Base-by-base conservation (phyloP, 805 yeast species). In the Metschnikowia cubensis region DNA sequence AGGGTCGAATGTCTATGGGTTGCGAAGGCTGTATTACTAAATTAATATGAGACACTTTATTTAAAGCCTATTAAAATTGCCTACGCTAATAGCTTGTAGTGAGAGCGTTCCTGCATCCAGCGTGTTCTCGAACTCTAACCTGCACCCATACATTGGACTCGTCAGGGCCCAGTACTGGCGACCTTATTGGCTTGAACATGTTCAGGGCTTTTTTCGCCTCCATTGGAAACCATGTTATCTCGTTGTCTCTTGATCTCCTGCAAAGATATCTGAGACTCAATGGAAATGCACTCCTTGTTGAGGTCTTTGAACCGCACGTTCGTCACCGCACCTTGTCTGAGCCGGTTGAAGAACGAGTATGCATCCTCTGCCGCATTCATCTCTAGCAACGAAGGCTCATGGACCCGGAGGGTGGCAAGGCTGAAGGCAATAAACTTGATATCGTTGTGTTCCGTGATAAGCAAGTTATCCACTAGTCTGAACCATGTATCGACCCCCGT, bases 401-500 rank as follows among this genome's bases (percentile, higher is more conserved):
- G 68, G 8, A 66, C 51, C 50, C 69, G 68, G 50, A 76, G 68
- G 4, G 71, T 56, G 0, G 77, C 66, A 18, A 76, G 55, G 1
- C 70, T 65, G 18, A 65, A 53, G 42, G 65, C 59, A 22, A 69
- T 63, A 14, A 76, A 59, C 48, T 66, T 75, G 2, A 63, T 61
- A 41, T 67, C 73, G 14, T 72, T 59, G 59, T 76, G 69, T 4
- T 51, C 52, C 8, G 55, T 46, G 3, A 69, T 53, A 37, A 70
- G 54, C 43, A 81, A 58, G 17, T 73, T 67, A 58, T 81, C 85
- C 72, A 83, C 75, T 7, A 81, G 61, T 43, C 77, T 68, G 60
- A 79, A 76, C 65, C 82, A 71, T 1, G 76, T 67, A 32, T 81
- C 83, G 1, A 77, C 67, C 1, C 79, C 75, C n/a, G 79, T 59